phyloP scores from a whole-genome alignment of 2,329 filamentous ascomycete genomes.

The Macrophomina pseudophaseolina region DNA sequence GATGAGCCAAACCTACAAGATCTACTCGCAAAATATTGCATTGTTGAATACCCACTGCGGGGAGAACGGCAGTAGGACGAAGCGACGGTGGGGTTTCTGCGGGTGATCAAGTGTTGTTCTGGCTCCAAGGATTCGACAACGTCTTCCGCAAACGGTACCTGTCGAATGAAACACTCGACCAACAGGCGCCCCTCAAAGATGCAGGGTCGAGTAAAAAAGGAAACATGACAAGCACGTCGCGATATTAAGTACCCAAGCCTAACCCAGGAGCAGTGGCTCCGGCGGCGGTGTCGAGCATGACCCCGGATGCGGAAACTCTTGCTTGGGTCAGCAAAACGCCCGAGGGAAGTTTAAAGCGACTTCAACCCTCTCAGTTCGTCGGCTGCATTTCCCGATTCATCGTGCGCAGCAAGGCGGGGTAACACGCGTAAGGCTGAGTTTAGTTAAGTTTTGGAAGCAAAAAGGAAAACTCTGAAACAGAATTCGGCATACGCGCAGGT shows the following conservation, averaged over 20 bases:
- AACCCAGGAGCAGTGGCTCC: background rate
- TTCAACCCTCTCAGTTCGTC: background rate
- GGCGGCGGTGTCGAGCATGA: background rate
- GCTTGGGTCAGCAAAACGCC: background rate
- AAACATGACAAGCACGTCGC: background rate
- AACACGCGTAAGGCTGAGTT: constrained; percentile 9
- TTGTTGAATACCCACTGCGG: background rate
- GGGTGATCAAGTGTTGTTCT: background rate
- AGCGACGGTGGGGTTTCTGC: background rate
- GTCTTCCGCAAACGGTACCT: background rate
- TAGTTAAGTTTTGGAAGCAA: background rate
- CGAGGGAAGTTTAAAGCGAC: background rate
- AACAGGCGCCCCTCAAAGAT: background rate
- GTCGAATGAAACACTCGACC: background rate
- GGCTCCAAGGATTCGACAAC: background rate
- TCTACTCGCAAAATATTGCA: background rate
- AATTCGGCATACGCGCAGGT: background rate
- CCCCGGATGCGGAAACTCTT: background rate
- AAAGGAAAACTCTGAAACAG: constrained; percentile 4
- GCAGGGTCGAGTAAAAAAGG: background rate
- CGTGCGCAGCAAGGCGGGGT: background rate
- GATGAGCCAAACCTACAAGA: background rate
- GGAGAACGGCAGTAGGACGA: background rate
- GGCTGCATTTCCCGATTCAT: background rate
- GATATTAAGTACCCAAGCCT: constrained; percentile 7